Evolutionary conservation across 2,329 filamentous ascomycete genomes (phyloP), one percentile per base, ranked within the genome.

Genomic region (Dactylellina parvicollis): DNA sequence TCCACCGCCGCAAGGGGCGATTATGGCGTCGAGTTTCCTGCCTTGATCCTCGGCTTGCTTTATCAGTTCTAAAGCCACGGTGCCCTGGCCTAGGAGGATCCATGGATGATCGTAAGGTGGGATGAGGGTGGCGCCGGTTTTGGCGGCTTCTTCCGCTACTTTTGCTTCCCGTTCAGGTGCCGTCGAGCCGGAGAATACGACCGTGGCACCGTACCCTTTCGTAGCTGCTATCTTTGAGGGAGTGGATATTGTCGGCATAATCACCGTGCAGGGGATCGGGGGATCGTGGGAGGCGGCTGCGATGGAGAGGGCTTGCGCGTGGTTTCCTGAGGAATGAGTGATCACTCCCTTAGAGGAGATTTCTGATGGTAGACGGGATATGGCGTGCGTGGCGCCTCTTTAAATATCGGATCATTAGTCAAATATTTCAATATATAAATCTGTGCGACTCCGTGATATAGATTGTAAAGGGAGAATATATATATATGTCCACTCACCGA

Each of bases 1-100:
- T 5, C 94, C 95, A 22, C 95, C 94, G 22, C 93, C 92, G 78
- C 92, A 89, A 0, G 93, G 93, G 0, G 92, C 87, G 24, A 98
- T 89, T 50, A 97, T 87, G 9, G 88, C 90, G 79, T 92, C 50
- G 79, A 80, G 4, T 49, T 56, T 40, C 73, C 76, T 20, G 28
- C 70, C 3, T n/a, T n/a, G n/a, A n/a, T 84, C 83, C 2, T 79
- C 80, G 1, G 89, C 90, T 79, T 98, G 93, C 72, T 86, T 83
- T 79, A 92, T 89, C 32, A 97, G 81, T 81, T 99, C 95, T 3
- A 97, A 80, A 0, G 88, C 93, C 74, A 91, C 84, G 0, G 94
- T 98, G n/a, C 94, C 95, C 82, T 97, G 93, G 0, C 95, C 94
- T 0, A 96, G 86, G 64, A 98, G 90, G 76, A 97, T 92, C 80